Evolutionary conservation across 164 flowering plant species (phyloP).

Genomic region (Annona squamosa): DNA sequence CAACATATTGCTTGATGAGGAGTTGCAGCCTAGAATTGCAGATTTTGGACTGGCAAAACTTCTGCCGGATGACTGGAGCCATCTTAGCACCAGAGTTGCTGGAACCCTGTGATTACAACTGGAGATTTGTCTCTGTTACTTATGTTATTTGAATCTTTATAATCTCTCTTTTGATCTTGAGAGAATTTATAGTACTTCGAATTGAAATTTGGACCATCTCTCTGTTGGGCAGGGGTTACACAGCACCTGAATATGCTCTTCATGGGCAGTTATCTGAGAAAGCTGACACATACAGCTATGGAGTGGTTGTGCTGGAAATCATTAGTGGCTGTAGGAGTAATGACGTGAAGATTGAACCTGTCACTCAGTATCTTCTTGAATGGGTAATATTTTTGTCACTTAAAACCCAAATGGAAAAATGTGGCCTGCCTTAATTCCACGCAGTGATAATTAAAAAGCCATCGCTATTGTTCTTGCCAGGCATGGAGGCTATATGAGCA

Average conservation of each 20-base stretch:
- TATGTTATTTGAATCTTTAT: not conserved
- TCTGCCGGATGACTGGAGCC: slow-evolving; percentile 44
- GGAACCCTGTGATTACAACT: slow-evolving; percentile 42
- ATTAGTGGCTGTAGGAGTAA: slow-evolving; percentile 40
- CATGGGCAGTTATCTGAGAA: slow-evolving; percentile 53
- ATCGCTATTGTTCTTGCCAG: slow-evolving; percentile 13
- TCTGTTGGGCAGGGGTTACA: slow-evolving; percentile 21
- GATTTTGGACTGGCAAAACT: slow-evolving; percentile 64
- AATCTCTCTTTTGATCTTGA: not conserved
- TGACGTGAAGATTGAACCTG: slow-evolving; percentile 22
- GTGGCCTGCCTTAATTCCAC: slow-evolving; percentile 4
- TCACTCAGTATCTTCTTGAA: slow-evolving; percentile 42
- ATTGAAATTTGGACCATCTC: not conserved
- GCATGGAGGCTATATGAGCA: slow-evolving; percentile 43
- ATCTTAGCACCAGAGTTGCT: slow-evolving; percentile 51
- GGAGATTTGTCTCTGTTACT: not conserved
- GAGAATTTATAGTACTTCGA: not conserved
- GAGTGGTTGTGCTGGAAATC: slow-evolving; percentile 52
- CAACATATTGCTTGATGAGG: slow-evolving; percentile 45
- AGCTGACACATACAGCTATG: slow-evolving; percentile 54
- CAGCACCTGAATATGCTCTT: slow-evolving; percentile 62
- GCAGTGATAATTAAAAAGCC: too few species aligned
- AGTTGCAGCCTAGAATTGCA: slow-evolving; percentile 48
- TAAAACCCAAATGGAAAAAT: not conserved
- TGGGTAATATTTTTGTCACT: slow-evolving; percentile 21